Base-by-base conservation (phyloP, 2,329 filamentous ascomycete genomes). In the Tolypocladium ophioglossoides region DNA sequence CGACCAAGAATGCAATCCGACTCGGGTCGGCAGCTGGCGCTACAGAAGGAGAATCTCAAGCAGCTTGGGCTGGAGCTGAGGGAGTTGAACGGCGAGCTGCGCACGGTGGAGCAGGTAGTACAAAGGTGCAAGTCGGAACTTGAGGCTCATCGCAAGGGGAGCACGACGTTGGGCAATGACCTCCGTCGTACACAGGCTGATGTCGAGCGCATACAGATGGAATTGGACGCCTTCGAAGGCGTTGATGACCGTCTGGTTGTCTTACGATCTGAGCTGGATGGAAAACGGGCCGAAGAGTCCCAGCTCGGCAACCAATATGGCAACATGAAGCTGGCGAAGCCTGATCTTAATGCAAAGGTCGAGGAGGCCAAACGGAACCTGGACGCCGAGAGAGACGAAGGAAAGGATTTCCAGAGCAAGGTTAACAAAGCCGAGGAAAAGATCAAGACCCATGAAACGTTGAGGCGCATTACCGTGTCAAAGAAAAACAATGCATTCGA, bases 1-100 rank as follows among this genome's bases (percentile, higher is more conserved):
- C 72, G 70, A 11, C 76, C 86, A 27, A 83, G 91, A n/a, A 95
- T 96, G 83, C 86, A 86, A 64, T 85, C 87, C 1, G 88, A 95
- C 64, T 75, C 82, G 30, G 85, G 82, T 54, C 80, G 79, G 20
- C 86, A 89, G 63, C 78, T 91, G 41, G 64, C 67, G 8, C 69
- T 78, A 16, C 74, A 78, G 47, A 71, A 72, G 55, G 75, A 82
- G 30, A 70, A 72, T 4, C 58, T 82, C 3, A 70, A 76, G 30
- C 77, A 82, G 39, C 73, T 87, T 3, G 75, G 78, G 52, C 65
- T 69, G 7, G 82, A 87, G 55, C 66, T 83, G 49, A 68, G 70
- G 3, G 74, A 77, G 1, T 68, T 85, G 6, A 75, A 79, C 53
- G 67, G 72, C 32, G 73, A 78, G 50, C 68, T 75, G 53, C 72